A percentile compares a stretch with the other conserved stretches of the same genome.
These are phyloP conservation scores for Ministeria vibrans DNA, from an alignment of 78 protist genomes.

Conservation along the genomic window DNA sequence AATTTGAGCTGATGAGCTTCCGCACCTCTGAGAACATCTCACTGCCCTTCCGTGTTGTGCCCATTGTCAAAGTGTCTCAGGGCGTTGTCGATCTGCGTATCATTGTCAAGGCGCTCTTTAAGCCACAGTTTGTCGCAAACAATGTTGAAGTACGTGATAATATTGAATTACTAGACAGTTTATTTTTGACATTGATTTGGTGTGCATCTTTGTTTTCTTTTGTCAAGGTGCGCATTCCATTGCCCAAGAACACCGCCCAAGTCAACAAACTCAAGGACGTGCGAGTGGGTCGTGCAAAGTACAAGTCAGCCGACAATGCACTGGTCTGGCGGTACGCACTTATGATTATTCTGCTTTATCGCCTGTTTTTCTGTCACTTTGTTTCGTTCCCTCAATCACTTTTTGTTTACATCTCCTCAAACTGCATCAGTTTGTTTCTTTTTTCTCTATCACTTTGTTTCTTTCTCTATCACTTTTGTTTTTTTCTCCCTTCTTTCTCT, in stretches of 20 bases:
- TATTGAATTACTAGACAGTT: no score
- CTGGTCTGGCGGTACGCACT: constrained; percentile 82
- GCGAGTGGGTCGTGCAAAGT: constrained; percentile 94
- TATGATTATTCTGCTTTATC: background rate
- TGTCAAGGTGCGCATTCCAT: constrained; percentile 76
- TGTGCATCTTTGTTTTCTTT: no score
- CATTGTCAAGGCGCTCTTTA: constrained; percentile 47
- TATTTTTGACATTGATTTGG: no score
- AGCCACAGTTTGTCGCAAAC: constrained; percentile 26
- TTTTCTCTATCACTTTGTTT: background rate
- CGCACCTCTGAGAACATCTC: constrained; percentile 88
- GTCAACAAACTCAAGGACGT: constrained; percentile 32
- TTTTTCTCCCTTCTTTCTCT: background rate
- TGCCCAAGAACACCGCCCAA: constrained; percentile 89
- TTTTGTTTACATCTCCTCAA: background rate
- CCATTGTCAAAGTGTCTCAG: constrained; percentile 48
- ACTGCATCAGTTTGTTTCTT: background rate
- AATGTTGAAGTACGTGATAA: constrained; percentile 38
- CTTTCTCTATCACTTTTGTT: background rate
- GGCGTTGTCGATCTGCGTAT: constrained; percentile 30
- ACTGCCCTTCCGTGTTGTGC: constrained; percentile 84
- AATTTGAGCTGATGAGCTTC: constrained; percentile 93
- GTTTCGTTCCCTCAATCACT: background rate
- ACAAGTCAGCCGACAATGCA: constrained; percentile 75
- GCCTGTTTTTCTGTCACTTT: background rate